These are phyloP conservation scores for Rhizoctonia solani DNA, from an alignment of 1,284 basidiomycete genomes.

Conservation along the genomic window DNA sequence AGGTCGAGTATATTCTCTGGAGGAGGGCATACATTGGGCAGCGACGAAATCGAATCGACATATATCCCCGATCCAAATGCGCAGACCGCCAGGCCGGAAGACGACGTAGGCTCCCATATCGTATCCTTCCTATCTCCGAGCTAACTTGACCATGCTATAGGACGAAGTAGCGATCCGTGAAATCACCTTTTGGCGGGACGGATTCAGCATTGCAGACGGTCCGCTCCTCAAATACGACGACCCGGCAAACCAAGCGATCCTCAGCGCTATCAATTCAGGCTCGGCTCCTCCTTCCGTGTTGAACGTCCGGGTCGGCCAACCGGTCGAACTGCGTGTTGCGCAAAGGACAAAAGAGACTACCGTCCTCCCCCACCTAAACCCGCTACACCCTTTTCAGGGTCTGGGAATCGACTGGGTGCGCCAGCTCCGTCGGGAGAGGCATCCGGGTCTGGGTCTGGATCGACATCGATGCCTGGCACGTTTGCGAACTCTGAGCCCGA, in stretches of 20 bases:
- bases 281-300: slow-evolving; percentile 78
- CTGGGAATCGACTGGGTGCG: slow-evolving; percentile 83
- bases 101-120: slow-evolving; percentile 13
- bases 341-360: slow-evolving; percentile 75
- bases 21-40: slow-evolving; percentile 82
- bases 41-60: slow-evolving; percentile 76
- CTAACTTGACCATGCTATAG: slow-evolving; percentile 47
- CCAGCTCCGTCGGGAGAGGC: slow-evolving; percentile 48
- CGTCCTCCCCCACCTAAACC: slow-evolving; percentile 53
- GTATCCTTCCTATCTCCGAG: slow-evolving; percentile 10
- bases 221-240: slow-evolving; percentile 85
- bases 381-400: slow-evolving; percentile 66
- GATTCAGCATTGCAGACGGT: slow-evolving; percentile 92
- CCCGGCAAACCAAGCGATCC: slow-evolving; percentile 71
- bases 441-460: slow-evolving; percentile 42
- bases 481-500: slow-evolving; percentile 45
- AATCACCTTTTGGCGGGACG: slow-evolving; percentile 93
- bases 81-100: slow-evolving; percentile 38
- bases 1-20: slow-evolving; percentile 59
- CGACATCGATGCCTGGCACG: slow-evolving; percentile 41
- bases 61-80: slow-evolving; percentile 72
- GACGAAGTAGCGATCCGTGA: slow-evolving; percentile 70
- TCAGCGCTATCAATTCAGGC: slow-evolving; percentile 83
- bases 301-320: slow-evolving; percentile 78
- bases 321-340: slow-evolving; percentile 82